These are phyloP conservation scores for Irineochytrium annulatum DNA, from an alignment of 192 early-diverging fungal genomes.

Conservation along the genomic window DNA sequence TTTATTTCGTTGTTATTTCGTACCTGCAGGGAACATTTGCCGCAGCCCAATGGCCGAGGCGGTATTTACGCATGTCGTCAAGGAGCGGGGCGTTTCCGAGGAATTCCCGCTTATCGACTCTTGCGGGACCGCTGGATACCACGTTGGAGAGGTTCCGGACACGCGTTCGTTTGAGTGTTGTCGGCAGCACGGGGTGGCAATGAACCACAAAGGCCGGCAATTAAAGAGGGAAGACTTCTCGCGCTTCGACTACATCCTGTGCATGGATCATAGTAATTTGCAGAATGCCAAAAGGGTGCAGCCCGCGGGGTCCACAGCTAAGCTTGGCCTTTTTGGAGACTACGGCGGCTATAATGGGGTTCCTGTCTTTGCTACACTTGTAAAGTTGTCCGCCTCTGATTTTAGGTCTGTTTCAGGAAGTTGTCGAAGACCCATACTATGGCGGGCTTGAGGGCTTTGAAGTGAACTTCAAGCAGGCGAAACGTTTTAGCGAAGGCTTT, in stretches of 20 bases:
- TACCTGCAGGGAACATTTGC: conserved; percentile 90
- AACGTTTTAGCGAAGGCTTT: conserved; percentile 66
- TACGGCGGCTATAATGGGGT: too few species aligned
- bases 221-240: conserved; percentile 61
- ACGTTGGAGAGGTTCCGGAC: conserved; percentile 75
- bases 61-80: conserved; percentile 76
- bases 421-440: conserved; percentile 76
- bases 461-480: conserved; percentile 70
- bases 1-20: conserved; percentile 57
- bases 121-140: conserved; percentile 80
- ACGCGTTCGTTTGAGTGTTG: conserved; percentile 64
- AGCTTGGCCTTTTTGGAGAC: neutral
- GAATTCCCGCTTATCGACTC: conserved; percentile 71
- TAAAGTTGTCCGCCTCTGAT: too few species aligned
- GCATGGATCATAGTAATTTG: conserved; percentile 86
- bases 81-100: conserved; percentile 45
- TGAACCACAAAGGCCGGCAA: conserved; percentile 71
- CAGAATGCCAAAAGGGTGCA: conserved; percentile 46
- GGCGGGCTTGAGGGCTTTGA: conserved; percentile 69
- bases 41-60: conserved; percentile 90
- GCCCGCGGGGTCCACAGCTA: conserved; percentile 29
- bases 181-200: conserved; percentile 61
- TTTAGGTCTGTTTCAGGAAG: too few species aligned
- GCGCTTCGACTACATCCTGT: conserved; percentile 80
- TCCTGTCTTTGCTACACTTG: too few species aligned